These are phyloP conservation scores for Clausena lansium DNA, from an alignment of 345 rosid genomes.

Conservation along the genomic window DNA sequence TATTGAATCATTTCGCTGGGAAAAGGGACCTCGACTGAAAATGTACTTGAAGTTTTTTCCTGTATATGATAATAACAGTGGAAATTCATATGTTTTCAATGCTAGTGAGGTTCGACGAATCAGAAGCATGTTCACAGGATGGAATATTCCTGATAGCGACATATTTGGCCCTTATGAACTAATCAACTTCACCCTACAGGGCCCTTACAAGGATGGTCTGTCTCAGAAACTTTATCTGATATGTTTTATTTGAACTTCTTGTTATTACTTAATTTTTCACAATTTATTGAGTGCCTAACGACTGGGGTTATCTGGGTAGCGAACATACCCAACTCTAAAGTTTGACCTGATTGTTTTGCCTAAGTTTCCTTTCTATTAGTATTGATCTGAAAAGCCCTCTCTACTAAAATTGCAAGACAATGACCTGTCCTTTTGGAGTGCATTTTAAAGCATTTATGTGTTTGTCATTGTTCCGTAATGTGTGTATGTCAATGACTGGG, in stretches of 20 bases:
- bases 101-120: constrained; percentile 63
- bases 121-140: constrained; percentile 60
- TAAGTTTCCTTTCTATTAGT: background rate
- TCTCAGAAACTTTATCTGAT: constrained; percentile 25
- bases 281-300: background rate
- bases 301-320: too few species aligned
- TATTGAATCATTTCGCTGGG: constrained; percentile 50
- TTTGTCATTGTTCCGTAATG: background rate
- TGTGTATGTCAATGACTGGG: background rate
- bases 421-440: background rate
- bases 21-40: constrained; percentile 72
- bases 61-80: constrained; percentile 27
- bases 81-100: constrained; percentile 48
- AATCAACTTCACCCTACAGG: constrained; percentile 58
- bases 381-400: background rate
- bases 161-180: constrained; percentile 95
- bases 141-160: constrained; percentile 63
- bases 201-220: constrained; percentile 63
- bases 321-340: background rate
- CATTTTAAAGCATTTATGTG: background rate
- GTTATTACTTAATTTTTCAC: background rate
- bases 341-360: background rate
- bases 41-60: constrained; percentile 81
- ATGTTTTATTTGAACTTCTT: background rate
- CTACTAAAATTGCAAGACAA: background rate